Evolutionary conservation across 164 flowering plant genomes (phyloP), one percentile per base, ranked within the genome.

Genomic region (Warburgia ugandensis): DNA sequence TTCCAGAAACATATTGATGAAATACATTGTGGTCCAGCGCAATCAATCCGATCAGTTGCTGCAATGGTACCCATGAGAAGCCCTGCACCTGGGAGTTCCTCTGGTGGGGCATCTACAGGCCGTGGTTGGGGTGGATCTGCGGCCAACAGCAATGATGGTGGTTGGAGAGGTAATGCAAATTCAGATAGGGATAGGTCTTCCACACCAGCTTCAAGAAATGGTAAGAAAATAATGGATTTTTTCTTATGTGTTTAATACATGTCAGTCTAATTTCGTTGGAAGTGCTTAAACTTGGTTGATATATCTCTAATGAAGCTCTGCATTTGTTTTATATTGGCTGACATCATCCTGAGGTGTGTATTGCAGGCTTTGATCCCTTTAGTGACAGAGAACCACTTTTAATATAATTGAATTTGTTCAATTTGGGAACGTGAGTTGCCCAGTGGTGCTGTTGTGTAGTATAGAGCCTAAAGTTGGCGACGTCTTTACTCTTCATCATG

Each of bases 11-110:
- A 94, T 61, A 86, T 94, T 37, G 79, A 94, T 71, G 95, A 88
- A 60, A 74, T 84, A 1, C 74, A 56, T 40, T 75, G 57, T 52
- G 94, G 76, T 1, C 69, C 81, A 12, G 73, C 66, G 1, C 94
- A 68, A 46, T 79, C 94, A n/a, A 68, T 83, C 19, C 73, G 86
- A 39, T 81, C 95, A 29, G 86, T 81, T 57, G 98, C 98, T 65
- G 95, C 99, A 2, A 80, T 76, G 87, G 96, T 92, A 6, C 99
- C 99, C 25, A 77, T 87, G 86, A 75, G 77, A 48, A 86, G 97
- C 68, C 89, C 91, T 56, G 94, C 87, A 42, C 50, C 61, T 53
- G 91, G 91, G 17, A 86, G 81, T 26, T 71, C 77, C 3, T 73
- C 83, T 28, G 66, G 71, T 14, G 77, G 73, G 3, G 60, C 55